Evolutionary conservation across 2,329 filamentous ascomycete genomes (phyloP), one percentile per base, ranked within the genome.

Genomic region (Sporothrix dimorphospora): DNA sequence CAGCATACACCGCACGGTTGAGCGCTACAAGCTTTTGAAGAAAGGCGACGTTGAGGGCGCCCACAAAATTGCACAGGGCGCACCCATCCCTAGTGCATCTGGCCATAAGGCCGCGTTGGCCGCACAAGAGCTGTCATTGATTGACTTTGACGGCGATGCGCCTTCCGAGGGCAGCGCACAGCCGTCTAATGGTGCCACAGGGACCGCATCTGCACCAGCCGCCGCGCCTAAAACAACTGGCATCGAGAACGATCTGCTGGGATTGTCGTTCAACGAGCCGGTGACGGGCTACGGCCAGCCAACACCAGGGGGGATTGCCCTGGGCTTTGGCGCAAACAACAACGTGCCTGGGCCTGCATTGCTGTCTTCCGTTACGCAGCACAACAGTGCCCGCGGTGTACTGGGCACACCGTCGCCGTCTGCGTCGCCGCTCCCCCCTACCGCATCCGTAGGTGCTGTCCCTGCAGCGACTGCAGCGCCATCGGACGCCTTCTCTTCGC

Each of bases 1-100:
- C 81, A 98, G 94, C 82, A 99, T 99, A 88, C 93, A 98, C 80
- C 90, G 95, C 74, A 99, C 96, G 1, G 93, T 98, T 71, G 94
- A 98, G 82, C 87, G 96, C 75, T 99, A 98, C 81, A 97, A 94
- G 85, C 84, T 98, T 71, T 90, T 98, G 82, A 99, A 97, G 85
- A 97, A 96, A 84, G 96, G 96, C 27, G 94, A 99, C 78, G 81
- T 97, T 59, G 93, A 94, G 76, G 94, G 85, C 12, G 94, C 96
- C 19, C 89, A 91, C 75, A 93, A 90, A 80, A 92, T 98, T 76
- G 93, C 94, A 7, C 91, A 92, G 78, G 94, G 94, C 38, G 94
- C 92, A 16, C 86, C 85, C 7, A 74, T 81, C 30, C 76, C 79
- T 16, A 61, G 42, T 34, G 30, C 77, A 4, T 45, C 72, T 12